These are phyloP conservation scores for Phytophthora foliorum DNA, from an alignment of 352 stramenopile genomes.

Conservation along the genomic window DNA sequence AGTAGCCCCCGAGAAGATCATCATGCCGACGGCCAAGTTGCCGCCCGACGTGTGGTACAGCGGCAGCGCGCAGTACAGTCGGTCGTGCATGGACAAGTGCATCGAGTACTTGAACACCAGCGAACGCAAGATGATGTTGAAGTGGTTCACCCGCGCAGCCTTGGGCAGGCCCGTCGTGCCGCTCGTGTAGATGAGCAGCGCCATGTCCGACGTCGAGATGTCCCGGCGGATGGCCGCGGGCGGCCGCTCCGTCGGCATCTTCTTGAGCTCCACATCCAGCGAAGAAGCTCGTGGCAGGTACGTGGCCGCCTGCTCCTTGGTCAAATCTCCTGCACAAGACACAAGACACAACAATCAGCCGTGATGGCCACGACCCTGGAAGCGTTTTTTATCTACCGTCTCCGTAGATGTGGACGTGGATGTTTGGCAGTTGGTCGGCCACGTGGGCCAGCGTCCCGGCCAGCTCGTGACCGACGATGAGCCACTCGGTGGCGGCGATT, in stretches of 20 bases:
- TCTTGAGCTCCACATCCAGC: slow-evolving; percentile 50
- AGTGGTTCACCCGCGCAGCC: slow-evolving; percentile 79
- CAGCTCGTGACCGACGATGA: slow-evolving; percentile 81
- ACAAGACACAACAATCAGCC: slow-evolving; percentile 10
- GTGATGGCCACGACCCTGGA: not conserved
- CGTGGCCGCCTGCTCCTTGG: slow-evolving; percentile 3
- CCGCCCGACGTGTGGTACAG: slow-evolving; percentile 89
- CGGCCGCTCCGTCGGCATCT: slow-evolving; percentile 39
- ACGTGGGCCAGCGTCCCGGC: slow-evolving; percentile 54
- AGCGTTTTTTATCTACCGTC: slow-evolving; percentile 40
- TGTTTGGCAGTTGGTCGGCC: slow-evolving; percentile 41
- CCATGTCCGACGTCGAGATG: slow-evolving; percentile 67
- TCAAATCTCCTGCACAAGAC: slow-evolving; percentile 30
- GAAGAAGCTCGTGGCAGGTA: slow-evolving; percentile 54
- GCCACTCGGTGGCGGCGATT: slow-evolving; percentile 63
- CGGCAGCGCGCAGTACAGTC: slow-evolving; percentile 84
- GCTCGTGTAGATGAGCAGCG: slow-evolving; percentile 89
- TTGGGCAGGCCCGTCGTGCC: slow-evolving; percentile 88
- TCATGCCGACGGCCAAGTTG: slow-evolving; percentile 84
- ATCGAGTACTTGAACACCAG: slow-evolving; percentile 65
- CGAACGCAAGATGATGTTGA: slow-evolving; percentile 73
- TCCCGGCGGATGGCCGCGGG: slow-evolving; percentile 34
- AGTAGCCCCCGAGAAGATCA: slow-evolving; percentile 79
- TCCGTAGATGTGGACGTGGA: slow-evolving; percentile 63
- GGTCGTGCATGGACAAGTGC: slow-evolving; percentile 61